Conservation (phyloP, 2,329 filamentous ascomycete genomes). For the Clonostachys rosea region DNA sequence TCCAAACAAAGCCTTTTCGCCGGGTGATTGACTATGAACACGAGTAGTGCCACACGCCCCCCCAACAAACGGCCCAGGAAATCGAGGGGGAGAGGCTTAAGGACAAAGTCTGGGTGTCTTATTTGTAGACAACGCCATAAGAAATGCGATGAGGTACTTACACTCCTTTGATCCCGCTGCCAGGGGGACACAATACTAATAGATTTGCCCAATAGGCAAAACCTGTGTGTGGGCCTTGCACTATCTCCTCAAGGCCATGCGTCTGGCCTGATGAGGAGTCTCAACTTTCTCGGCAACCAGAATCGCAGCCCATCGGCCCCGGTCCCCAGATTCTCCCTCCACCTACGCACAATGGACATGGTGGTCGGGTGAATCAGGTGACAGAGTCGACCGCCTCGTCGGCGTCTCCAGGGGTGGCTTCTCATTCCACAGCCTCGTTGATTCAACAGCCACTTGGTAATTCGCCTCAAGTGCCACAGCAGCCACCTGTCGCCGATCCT, state of each 20-base stretch:
- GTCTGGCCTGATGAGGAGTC: slow-evolving; percentile 7
- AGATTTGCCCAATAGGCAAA: too few species aligned
- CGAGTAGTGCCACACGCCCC: too few species aligned
- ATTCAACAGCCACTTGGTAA: background rate
- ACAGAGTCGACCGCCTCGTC: background rate
- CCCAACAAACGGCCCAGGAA: too few species aligned
- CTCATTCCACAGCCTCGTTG: background rate
- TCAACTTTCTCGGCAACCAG: background rate
- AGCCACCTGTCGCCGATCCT: background rate
- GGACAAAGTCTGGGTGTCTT: too few species aligned
- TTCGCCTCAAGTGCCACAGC: background rate
- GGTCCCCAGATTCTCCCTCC: background rate
- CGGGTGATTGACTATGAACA: too few species aligned
- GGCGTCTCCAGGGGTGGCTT: background rate
- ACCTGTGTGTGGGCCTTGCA: slow-evolving; percentile 12
- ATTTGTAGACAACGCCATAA: too few species aligned
- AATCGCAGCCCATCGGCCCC: background rate
- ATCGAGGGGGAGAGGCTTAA: too few species aligned
- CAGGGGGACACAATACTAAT: too few species aligned
- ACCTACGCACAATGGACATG: too few species aligned
- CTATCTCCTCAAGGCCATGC: slow-evolving; percentile 12
- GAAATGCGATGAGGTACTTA: too few species aligned
- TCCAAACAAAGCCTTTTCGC: too few species aligned
- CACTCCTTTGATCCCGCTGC: too few species aligned
- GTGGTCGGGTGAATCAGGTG: background rate